Base-by-base conservation (phyloP, 345 rosid genomes). In the Brassica rapa region DNA sequence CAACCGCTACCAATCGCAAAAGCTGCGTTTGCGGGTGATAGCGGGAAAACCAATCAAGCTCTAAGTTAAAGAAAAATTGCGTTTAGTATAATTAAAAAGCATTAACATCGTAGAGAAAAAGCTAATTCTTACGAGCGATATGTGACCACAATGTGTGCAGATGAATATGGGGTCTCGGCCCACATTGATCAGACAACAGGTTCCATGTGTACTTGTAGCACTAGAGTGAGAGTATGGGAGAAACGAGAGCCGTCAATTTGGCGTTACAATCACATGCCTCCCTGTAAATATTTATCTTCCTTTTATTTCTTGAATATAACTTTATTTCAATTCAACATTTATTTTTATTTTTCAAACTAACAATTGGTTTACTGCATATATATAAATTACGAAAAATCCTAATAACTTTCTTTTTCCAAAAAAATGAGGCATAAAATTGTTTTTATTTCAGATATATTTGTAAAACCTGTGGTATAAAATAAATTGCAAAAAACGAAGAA, bases 201-300 rank as follows among this genome's bases (percentile, higher is more conserved):
- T 46, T 23, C 33, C 30, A 64, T 14, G 63, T 65, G 77, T 74
- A 33, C 1, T 0, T 5, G 56, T 8, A 8, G 55, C 19, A 74
- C 3, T 66, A 2, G 29, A 64, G 56, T 24, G 7, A 65, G n/a
- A 24, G n/a, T 8, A 1, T 4, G 71, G 56, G 11, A 65, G 12
- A 65, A 66, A 74, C 41, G 29, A 35, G 57, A 75, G 30, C 66
- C 78, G 72, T 74, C 41, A 65, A 56, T 74, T 66, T 66, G 7
- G 1, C 15, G 55, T 65, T 19, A 51, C 71, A 55, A 37, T 74
- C 72, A 55, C 72, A 66, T 66, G 71, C 3, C 15, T 46, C 55
- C 15, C 51, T 21, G 1, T 32, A 2, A 73, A 72, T 62, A 9
- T 72, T 15, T 60, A 23, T 39, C n/a, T 3, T 25, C 2, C 43